These are phyloP conservation scores for Huntiella decipiens DNA, from an alignment of 2,329 filamentous ascomycete genomes.

Conservation along the genomic window DNA sequence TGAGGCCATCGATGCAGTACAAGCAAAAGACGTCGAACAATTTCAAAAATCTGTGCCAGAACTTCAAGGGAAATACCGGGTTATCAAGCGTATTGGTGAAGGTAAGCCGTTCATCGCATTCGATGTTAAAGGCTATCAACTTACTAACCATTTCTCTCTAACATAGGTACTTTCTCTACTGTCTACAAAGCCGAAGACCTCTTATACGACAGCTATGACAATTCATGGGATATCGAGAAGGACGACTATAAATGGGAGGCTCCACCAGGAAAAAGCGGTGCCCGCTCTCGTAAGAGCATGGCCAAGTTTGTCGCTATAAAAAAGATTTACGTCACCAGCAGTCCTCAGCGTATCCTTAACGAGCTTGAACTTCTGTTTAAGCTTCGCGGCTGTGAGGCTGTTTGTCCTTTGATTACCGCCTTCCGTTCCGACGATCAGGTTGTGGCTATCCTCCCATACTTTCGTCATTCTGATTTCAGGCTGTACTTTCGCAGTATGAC, in stretches of 20 bases:
- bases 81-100: conserved; percentile 95
- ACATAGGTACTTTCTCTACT: conserved; percentile 89
- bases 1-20: conserved; percentile 27
- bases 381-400: conserved; percentile 60
- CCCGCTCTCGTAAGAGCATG: conserved; percentile 14
- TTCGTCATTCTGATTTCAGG: conserved; percentile 85
- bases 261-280: conserved; percentile 33
- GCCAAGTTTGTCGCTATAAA: conserved; percentile 90
- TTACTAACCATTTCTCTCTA: conserved; percentile 9
- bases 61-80: conserved; percentile 64
- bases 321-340: conserved; percentile 98
- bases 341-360: conserved; percentile 81
- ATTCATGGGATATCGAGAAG: conserved; percentile 66
- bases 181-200: conserved; percentile 97
- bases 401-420: conserved; percentile 93
- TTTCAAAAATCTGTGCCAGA: conserved; percentile 67
- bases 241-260: conserved; percentile 49
- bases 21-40: conserved; percentile 67
- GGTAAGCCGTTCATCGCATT: conserved; percentile 30
- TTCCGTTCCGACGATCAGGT: conserved; percentile 91
- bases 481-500: conserved; percentile 86
- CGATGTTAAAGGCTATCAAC: neutral
- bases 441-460: conserved; percentile 85
- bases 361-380: conserved; percentile 87
- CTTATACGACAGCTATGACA: conserved; percentile 62